These are phyloP conservation scores for Cryptosporidium meleagridis DNA, from an alignment of 169 alveolate species.

Conservation along the genomic window DNA sequence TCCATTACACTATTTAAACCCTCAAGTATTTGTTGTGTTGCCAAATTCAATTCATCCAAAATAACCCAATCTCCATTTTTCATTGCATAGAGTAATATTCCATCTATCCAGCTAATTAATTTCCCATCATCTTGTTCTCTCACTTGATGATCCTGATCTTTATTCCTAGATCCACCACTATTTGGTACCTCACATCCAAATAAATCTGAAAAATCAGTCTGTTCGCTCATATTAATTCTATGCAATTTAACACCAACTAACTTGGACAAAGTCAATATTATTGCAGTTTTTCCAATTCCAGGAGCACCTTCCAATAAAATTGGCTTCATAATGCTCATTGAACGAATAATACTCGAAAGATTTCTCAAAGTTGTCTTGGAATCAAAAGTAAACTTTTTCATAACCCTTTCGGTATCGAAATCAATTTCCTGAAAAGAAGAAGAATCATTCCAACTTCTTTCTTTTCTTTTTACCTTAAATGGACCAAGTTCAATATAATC, in stretches of 20 bases:
- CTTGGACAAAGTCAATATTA: constrained; percentile 91
- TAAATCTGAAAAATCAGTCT: constrained; percentile 94
- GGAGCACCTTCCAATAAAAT: constrained; percentile 99
- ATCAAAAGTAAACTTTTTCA: constrained; percentile 85
- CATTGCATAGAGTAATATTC: constrained; percentile 95
- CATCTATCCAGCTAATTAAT: constrained; percentile 94
- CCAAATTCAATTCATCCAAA: constrained; percentile 98
- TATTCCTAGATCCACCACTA: constrained; percentile 41
- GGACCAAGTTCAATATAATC: constrained; percentile 42
- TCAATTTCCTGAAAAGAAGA: background rate
- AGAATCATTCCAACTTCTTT: background rate
- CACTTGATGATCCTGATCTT: constrained; percentile 5
- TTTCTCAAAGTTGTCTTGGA: constrained; percentile 90
- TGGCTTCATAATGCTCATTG: constrained; percentile 89
- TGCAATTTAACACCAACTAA: constrained; percentile 86
- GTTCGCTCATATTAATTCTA: constrained; percentile 95
- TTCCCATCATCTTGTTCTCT: constrained; percentile 9
- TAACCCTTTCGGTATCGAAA: background rate
- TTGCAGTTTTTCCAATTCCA: constrained; percentile 99
- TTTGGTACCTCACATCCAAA: constrained; percentile 91
- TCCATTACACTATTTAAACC: constrained; percentile 98
- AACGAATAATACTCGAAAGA: constrained; percentile 90
- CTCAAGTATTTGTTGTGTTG: constrained; percentile 98
- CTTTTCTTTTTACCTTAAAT: constrained; percentile 11
- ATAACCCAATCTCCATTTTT: constrained; percentile 98